Evolutionary conservation across 108 stramenopile genomes (phyloP), one percentile per base, ranked within the genome.

Genomic region (Conticribra guillardii): DNA sequence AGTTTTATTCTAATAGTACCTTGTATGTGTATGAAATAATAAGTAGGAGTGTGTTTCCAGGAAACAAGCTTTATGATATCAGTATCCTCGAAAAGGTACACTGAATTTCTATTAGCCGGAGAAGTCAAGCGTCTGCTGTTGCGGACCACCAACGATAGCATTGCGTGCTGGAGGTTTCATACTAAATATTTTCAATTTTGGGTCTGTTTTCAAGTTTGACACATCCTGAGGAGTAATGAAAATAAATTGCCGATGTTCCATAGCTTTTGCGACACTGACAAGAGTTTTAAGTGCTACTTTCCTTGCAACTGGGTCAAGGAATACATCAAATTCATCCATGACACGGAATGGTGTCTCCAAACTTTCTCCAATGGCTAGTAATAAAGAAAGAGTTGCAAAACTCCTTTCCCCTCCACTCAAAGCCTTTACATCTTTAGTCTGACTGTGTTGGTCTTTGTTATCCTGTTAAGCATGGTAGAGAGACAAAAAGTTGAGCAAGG

Each of bases 271-370:
- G 27, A 85, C 64, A 7, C 85, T 49, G 47, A 96, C 84, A 19
- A 99, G 64, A 52, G 79, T 69, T 9, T 92, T 55, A 48, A 98
- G 76, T n/a, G 95, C 88, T 33, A 93, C 69, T 69, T 94, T 97
- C 44, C 99, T 76, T 8, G 89, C 78, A 18, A 87, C 76, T 21
- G 97, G 86, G 83, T 98, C 99, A 63, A 99, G 83, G 58, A 97
- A 99, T 1, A 99, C 97, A 76, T 98, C 97, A 72, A 98, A 98
- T 77, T 99, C 99, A 67, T 99, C 99, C 94, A 98, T 90, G 22
- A 99, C 90, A 59, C 97, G 86, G 69, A 98, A 99, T 15, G 99
- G 99, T 44, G 95, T 96, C 63, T 98, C 97, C 24, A 97, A 65
- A 50, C 79, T 83, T 51, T 90, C 85, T 1, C 97, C 97, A 9